Base-by-base conservation (phyloP, 2,329 filamentous ascomycete genomes). In the Penicillium sp. region DNA sequence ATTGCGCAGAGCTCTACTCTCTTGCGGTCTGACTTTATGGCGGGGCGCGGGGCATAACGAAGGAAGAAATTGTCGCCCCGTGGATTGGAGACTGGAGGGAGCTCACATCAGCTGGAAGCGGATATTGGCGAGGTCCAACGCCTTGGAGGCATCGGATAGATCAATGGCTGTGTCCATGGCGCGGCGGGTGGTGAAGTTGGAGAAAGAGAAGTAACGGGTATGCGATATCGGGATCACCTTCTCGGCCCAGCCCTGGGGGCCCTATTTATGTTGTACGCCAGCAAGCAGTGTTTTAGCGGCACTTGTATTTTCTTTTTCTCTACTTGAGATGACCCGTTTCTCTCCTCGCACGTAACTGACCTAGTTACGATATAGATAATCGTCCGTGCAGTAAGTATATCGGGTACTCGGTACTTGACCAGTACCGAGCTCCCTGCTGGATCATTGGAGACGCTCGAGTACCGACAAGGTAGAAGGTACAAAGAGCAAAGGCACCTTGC, bases 141-240 rank as follows among this genome's bases (percentile, higher is more conserved):
- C 92, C 77, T 90, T 89, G 61, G 84, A 84, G 67, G 86, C 83
- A 74, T 97, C 89, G 35, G 86, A 89, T 55, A 96, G 84, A 71
- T 96, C 91, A 66, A 97, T 90, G 43, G 90, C 84, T 16, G 89
- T 81, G 71, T 99, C 94, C 94, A 99, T 99, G 48, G 57, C 47
- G 44, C 14, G 24, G 44, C 11, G 24, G 31, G 25, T 31, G 22
- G 49, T 50, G 46, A 50, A 27, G 48, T 54, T 48, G 54, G 16
- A 50, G 51, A 57, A 31, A 46, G 45, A 42, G 40, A 48, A 44
- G 43, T 38, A 30, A 20, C 35, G 53, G 53, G 40, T 43, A 40
- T 45, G 57, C 50, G 50, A 58, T 50, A 51, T 59, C 50, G 54
- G 51, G 27, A 43, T 40, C 22, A 31, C 36, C 36, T 43, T 24